Percentiles rank a stretch among this genome's conserved stretches.
Conservation (phyloP, 2,329 filamentous ascomycete species). For the Exophiala dermatitidis region DNA sequence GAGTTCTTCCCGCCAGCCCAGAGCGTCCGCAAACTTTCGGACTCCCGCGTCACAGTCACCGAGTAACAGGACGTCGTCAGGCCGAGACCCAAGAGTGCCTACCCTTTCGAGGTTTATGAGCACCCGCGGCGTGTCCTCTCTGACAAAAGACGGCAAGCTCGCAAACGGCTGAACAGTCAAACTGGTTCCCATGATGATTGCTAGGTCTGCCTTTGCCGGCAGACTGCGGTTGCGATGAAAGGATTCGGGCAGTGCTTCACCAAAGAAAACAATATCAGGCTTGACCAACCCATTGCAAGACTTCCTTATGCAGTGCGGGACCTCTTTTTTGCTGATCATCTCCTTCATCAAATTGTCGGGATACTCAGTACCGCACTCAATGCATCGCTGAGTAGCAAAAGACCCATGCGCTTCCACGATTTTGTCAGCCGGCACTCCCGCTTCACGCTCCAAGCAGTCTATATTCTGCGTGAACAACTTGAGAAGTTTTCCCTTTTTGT, state of each 20-base stretch:
- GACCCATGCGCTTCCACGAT: conserved; percentile 94
- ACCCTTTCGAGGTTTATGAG: conserved; percentile 83
- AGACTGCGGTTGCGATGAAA: conserved; percentile 57
- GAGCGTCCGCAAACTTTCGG: conserved; percentile 64
- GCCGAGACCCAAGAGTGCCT: conserved; percentile 64
- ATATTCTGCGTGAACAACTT: conserved; percentile 98
- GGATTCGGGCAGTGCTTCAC: conserved; percentile 59
- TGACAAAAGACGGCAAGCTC: conserved; percentile 60
- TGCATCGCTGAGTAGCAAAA: conserved; percentile 84
- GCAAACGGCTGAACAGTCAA: conserved; percentile 85
- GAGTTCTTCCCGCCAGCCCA: conserved; percentile 81
- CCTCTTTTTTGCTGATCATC: conserved; percentile 58
- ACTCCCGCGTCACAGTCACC: conserved; percentile 80
- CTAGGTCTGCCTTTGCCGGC: conserved; percentile 61
- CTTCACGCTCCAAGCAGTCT: conserved; percentile 82
- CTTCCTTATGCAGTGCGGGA: conserved; percentile 59
- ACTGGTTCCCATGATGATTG: conserved; percentile 83
- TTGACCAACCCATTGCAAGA: conserved; percentile 75
- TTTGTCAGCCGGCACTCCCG: conserved; percentile 70
- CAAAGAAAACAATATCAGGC: conserved; percentile 93
- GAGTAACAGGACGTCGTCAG: conserved; percentile 78
- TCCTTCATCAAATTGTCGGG: conserved; percentile 67
- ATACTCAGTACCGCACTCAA: conserved; percentile 71
- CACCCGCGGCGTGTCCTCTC: conserved; percentile 61
- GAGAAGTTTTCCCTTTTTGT: conserved; percentile 67